Evolutionary conservation across 1,284 basidiomycete genomes (phyloP).

Genomic region (Ustilago trichophora): DNA sequence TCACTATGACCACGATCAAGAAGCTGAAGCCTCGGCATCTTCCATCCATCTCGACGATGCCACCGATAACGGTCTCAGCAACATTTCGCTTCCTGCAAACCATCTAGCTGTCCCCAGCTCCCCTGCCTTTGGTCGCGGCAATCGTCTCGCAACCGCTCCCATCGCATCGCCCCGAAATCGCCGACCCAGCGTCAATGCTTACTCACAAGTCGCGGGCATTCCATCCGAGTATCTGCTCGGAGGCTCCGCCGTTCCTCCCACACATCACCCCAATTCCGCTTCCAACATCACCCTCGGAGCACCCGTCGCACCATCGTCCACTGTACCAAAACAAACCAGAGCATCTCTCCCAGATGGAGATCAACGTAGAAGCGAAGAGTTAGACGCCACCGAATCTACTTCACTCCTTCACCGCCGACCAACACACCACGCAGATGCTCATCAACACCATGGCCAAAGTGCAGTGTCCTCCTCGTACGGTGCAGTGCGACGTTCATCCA

Average conservation of each 20-base stretch:
- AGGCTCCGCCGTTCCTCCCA: conserved; percentile 32
- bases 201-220: conserved; percentile 39
- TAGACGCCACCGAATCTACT: conserved; percentile 21
- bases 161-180: conserved; percentile 32
- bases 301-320: conserved; percentile 3
- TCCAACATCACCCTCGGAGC: conserved; percentile 26
- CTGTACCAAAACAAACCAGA: conserved; percentile 1
- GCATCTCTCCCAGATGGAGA: background rate
- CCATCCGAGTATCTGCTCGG: conserved; percentile 48
- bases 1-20: conserved; percentile 16
- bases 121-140: conserved; percentile 27
- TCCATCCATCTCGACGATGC: conserved; percentile 24
- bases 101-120: conserved; percentile 13
- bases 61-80: conserved; percentile 31
- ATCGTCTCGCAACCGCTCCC: conserved; percentile 22
- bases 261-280: conserved; percentile 12
- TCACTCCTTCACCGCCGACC: conserved; percentile 22
- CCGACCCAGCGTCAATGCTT: conserved; percentile 39
- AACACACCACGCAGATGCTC: background rate
- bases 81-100: conserved; percentile 35
- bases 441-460: conserved; percentile 1
- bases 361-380: conserved; percentile 2
- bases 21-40: conserved; percentile 12
- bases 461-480: conserved; percentile 19
- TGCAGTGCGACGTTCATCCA: conserved; percentile 20